Percentiles rank a stretch among this genome's conserved stretches.
Conservation (phyloP, 2,329 filamentous ascomycete species). For the Fusarium zealandicum region DNA sequence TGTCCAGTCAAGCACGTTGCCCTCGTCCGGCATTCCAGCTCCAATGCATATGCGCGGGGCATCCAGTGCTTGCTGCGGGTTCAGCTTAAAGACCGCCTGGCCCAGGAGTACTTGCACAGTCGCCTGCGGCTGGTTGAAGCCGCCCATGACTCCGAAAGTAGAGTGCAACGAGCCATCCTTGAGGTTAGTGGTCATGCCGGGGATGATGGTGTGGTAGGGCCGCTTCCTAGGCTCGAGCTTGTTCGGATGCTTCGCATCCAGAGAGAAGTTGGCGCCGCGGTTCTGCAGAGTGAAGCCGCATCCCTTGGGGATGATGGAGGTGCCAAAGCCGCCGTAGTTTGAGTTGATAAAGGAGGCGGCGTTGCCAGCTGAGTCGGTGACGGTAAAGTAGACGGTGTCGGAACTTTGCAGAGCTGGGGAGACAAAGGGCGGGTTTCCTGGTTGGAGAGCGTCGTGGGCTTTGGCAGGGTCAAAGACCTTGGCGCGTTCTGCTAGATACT, state of each 20-base stretch:
- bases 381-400: constrained; percentile 94
- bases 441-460: constrained; percentile 66
- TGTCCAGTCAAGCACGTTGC: constrained; percentile 64
- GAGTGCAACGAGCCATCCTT: constrained; percentile 78
- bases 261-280: constrained; percentile 84
- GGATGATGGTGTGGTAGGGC: constrained; percentile 98
- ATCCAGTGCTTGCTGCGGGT: constrained; percentile 88
- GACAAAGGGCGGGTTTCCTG: constrained; percentile 64
- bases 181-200: constrained; percentile 83
- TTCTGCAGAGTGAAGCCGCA: constrained; percentile 96
- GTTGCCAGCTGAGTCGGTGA: constrained; percentile 83
- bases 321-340: constrained; percentile 90
- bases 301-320: constrained; percentile 80
- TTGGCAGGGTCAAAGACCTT: constrained; percentile 64
- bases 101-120: constrained; percentile 93
- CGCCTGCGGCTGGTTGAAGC: constrained; percentile 97
- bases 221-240: constrained; percentile 80
- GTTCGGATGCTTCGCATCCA: constrained; percentile 78
- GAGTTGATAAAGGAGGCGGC: constrained; percentile 97
- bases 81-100: constrained; percentile 81
- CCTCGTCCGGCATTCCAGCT: constrained; percentile 70
- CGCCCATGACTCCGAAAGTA: constrained; percentile 96
- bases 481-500: constrained; percentile 77
- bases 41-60: constrained; percentile 90
- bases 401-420: constrained; percentile 82